phyloP scores from a whole-genome alignment of 768 basidiomycete species.

The Podaxis pistillaris region DNA sequence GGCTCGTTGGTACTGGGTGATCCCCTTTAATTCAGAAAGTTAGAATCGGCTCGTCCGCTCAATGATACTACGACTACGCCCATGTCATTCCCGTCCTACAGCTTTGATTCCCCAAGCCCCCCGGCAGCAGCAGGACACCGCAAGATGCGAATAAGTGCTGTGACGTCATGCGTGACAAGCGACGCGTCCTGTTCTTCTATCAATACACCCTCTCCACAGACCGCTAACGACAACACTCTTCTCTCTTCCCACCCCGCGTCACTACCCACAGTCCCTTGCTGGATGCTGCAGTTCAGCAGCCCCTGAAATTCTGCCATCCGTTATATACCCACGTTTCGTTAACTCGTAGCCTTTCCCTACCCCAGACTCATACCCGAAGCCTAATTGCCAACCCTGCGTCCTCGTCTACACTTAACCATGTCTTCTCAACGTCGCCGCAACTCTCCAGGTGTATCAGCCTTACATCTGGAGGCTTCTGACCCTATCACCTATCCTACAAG shows the following conservation, averaged over 20 bases:
- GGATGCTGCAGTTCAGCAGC: background rate
- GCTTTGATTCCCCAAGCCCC: no score
- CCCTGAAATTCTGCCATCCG: no score
- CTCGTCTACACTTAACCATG: background rate
- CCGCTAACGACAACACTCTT: background rate
- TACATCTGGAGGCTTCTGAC: background rate
- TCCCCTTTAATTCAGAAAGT: no score
- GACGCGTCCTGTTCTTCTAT: background rate
- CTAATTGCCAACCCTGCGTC: background rate
- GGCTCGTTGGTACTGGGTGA: background rate
- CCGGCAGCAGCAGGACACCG: no score
- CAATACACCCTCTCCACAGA: background rate
- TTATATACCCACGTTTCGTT: no score
- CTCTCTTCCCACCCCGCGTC: no score
- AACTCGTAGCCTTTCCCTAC: no score
- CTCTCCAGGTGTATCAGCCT: background rate
- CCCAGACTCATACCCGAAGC: background rate
- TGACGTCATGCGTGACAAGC: conserved; percentile 5
- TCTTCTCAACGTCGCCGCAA: conserved; percentile 5
- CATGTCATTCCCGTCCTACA: no score
- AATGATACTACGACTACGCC: no score
- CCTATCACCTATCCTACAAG: background rate
- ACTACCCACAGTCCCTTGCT: background rate
- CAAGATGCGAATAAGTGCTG: no score
- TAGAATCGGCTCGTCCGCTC: no score